Evolutionary conservation across 1,284 basidiomycete genomes (phyloP).

Genomic region (Wallemia hederae): DNA sequence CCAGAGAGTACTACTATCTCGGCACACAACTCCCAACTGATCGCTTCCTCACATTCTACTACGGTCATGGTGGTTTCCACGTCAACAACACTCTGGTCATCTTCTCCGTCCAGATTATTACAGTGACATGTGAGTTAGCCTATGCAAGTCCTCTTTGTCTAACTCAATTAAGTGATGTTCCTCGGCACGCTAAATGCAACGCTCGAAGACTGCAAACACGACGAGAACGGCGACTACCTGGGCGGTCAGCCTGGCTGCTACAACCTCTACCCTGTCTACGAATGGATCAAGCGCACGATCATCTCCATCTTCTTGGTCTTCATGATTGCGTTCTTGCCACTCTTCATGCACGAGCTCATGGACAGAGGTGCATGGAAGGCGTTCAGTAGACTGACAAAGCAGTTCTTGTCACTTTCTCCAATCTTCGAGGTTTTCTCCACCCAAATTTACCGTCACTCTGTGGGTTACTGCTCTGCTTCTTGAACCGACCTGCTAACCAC

Average conservation of each 20-base stretch:
- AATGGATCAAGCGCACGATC: slow-evolving; percentile 80
- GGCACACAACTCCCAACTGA: slow-evolving; percentile 97
- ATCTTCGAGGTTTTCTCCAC: slow-evolving; percentile 88
- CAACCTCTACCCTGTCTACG: slow-evolving; percentile 59
- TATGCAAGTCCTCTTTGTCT: not conserved
- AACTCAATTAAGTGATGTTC: slow-evolving; percentile 39
- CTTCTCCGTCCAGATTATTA: slow-evolving; percentile 70
- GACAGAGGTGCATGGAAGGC: slow-evolving; percentile 74
- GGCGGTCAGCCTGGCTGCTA: slow-evolving; percentile 61
- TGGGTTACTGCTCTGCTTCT: not conserved
- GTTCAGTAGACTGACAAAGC: slow-evolving; percentile 59
- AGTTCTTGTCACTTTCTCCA: slow-evolving; percentile 68
- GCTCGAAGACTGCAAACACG: slow-evolving; percentile 47
- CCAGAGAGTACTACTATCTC: slow-evolving; percentile 94
- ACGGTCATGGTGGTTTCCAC: slow-evolving; percentile 97
- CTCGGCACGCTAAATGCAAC: slow-evolving; percentile 63
- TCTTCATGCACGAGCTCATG: slow-evolving; percentile 82
- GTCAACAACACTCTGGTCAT: slow-evolving; percentile 99
- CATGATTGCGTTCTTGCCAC: slow-evolving; percentile 70
- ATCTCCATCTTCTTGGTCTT: slow-evolving; percentile 90
- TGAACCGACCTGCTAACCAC: not conserved
- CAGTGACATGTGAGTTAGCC: slow-evolving; percentile 6
- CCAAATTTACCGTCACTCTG: slow-evolving; percentile 77
- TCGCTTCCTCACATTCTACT: slow-evolving; percentile 97
- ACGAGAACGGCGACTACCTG: slow-evolving; percentile 34